phyloP scores from a whole-genome alignment of 306 rosid species.

The Fragaria iinumae region DNA sequence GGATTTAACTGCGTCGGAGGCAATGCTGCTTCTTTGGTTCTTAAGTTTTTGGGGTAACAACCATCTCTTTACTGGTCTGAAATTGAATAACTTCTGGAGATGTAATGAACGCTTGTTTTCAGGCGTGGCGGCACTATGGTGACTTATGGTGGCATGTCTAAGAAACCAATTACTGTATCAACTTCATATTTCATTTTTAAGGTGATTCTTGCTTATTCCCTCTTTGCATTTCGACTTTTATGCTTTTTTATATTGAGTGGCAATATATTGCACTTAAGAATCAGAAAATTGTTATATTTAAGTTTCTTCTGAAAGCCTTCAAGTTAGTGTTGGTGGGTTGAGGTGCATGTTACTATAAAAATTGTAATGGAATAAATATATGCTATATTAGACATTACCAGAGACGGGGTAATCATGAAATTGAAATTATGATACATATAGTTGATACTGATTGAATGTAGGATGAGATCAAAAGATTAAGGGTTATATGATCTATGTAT shows the following conservation, averaged over 20 bases:
- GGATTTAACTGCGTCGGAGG: conserved; percentile 98
- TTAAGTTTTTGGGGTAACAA: conserved; percentile 81
- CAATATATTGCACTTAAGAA: not conserved
- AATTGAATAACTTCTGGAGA: conserved; percentile 8
- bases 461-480: not conserved
- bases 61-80: conserved; percentile 4
- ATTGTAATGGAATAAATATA: not conserved
- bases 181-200: conserved; percentile 91
- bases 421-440: not conserved
- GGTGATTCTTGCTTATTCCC: conserved; percentile 35
- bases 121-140: conserved; percentile 89
- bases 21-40: conserved; percentile 80
- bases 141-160: conserved; percentile 98
- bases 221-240: not conserved
- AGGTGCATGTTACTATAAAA: conserved; percentile 1
- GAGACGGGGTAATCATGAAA: not conserved
- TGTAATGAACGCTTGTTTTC: conserved; percentile 21
- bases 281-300: not conserved
- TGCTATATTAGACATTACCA: not conserved
- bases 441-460: not conserved
- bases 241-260: not conserved
- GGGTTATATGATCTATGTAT: not conserved
- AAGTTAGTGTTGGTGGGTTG: not conserved
- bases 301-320: not conserved
- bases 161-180: conserved; percentile 71